Conservation (phyloP, 495 filamentous ascomycete species). For the Penicillium paxilli region DNA sequence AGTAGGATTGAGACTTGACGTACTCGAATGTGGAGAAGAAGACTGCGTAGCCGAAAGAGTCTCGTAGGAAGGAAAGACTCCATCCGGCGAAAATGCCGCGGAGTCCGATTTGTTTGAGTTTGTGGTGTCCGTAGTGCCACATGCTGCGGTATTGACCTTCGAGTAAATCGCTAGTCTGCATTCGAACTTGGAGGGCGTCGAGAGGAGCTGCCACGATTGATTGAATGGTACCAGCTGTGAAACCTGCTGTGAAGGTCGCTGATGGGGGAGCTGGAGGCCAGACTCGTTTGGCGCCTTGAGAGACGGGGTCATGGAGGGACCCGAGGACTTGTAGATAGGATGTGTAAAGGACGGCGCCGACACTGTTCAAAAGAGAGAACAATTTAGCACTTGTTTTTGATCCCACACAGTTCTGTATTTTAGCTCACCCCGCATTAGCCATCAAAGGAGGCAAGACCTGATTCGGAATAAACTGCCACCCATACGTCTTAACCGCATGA, state of each 20-base stretch:
- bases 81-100: constrained; percentile 84
- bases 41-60: constrained; percentile 75
- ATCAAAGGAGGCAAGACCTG: constrained; percentile 84
- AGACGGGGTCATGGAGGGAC: constrained; percentile 68
- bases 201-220: constrained; percentile 80
- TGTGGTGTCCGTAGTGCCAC: constrained; percentile 76
- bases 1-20: constrained; percentile 82
- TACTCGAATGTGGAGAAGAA: constrained; percentile 90
- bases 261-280: constrained; percentile 70
- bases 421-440: constrained; percentile 68
- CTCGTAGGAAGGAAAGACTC: constrained; percentile 74
- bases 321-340: constrained; percentile 81
- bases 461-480: constrained; percentile 85
- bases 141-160: constrained; percentile 71
- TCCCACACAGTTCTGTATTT: no score
- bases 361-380: no score
- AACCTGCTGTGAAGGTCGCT: constrained; percentile 73
- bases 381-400: no score
- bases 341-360: constrained; percentile 86
- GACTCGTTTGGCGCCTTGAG: constrained; percentile 63
- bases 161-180: constrained; percentile 68
- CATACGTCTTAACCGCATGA: constrained; percentile 75
- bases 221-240: constrained; percentile 74
- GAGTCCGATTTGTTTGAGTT: constrained; percentile 74
- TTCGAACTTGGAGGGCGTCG: constrained; percentile 83